These are phyloP conservation scores for Pilobolus umbonatus DNA, from an alignment of 192 early-diverging fungal species.

Conservation along the genomic window DNA sequence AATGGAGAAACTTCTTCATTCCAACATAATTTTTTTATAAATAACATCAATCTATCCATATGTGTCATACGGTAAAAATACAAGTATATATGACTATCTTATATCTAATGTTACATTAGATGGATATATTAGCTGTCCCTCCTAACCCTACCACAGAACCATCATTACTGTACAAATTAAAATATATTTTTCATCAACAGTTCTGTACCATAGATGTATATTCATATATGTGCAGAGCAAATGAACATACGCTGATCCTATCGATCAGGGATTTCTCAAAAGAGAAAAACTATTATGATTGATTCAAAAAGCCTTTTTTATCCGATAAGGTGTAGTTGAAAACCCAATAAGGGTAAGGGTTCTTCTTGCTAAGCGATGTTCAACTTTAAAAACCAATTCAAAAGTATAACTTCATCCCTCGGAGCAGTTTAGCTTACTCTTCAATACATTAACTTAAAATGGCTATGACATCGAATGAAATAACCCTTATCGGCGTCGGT, in stretches of 20 bases:
- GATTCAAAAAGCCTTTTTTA: neutral
- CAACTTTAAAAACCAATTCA: constrained; percentile 1
- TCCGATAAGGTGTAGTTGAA: neutral
- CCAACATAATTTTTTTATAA: too few species aligned
- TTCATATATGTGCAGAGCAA: neutral
- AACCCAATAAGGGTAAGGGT: neutral
- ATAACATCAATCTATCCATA: too few species aligned
- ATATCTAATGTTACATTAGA: too few species aligned
- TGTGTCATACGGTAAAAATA: too few species aligned
- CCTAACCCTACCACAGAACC: too few species aligned
- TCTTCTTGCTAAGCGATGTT: neutral
- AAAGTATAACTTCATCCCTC: constrained; percentile 2
- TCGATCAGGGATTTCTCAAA: neutral
- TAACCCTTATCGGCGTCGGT: neutral
- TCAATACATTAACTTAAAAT: neutral
- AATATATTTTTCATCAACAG: too few species aligned
- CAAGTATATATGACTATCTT: too few species aligned
- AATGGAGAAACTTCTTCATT: too few species aligned
- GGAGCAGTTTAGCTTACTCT: constrained; percentile 7
- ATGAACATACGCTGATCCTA: neutral
- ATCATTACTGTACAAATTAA: too few species aligned
- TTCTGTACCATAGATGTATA: too few species aligned
- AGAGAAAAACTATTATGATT: neutral
- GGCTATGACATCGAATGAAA: neutral
- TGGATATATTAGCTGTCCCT: too few species aligned